Evolutionary conservation across 108 stramenopile genomes (phyloP).

Genomic region (Cyclotella distinguenda): DNA sequence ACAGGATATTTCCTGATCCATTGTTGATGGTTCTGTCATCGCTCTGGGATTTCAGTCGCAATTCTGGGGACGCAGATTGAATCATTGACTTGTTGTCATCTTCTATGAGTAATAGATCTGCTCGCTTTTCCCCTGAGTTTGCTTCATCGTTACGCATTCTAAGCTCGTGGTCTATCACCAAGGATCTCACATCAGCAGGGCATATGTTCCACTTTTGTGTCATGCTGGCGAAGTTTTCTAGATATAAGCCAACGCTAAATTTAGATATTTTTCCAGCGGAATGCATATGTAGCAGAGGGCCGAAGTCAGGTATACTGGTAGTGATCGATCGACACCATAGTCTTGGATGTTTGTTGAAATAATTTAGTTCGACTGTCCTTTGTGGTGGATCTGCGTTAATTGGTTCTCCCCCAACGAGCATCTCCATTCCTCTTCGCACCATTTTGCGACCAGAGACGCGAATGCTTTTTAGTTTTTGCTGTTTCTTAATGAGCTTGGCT

Average conservation of each 20-base stretch:
- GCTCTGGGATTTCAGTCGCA: slow-evolving; percentile 10
- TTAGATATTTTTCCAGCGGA: slow-evolving; percentile 52
- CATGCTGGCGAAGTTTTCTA: slow-evolving; percentile 65
- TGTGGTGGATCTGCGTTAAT: slow-evolving; percentile 88
- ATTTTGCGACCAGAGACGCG: slow-evolving; percentile 52
- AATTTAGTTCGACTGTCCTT: slow-evolving; percentile 61
- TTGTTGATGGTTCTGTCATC: slow-evolving; percentile 27
- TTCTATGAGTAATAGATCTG: slow-evolving; percentile 4
- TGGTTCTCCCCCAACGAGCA: slow-evolving; percentile 84
- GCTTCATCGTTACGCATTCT: slow-evolving; percentile 16
- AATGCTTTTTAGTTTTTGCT: not conserved
- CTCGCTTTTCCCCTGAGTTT: slow-evolving; percentile 6
- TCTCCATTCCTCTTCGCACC: slow-evolving; percentile 87
- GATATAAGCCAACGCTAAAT: slow-evolving; percentile 54
- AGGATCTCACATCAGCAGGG: slow-evolving; percentile 58
- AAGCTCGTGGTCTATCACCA: slow-evolving; percentile 43
- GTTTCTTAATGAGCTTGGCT: slow-evolving; percentile 10
- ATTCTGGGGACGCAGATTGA: slow-evolving; percentile 14
- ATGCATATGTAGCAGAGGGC: slow-evolving; percentile 62
- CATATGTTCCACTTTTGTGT: slow-evolving; percentile 81
- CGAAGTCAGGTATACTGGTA: slow-evolving; percentile 72
- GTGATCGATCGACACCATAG: slow-evolving; percentile 63
- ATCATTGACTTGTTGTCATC: slow-evolving; percentile 25
- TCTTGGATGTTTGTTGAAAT: slow-evolving; percentile 44
- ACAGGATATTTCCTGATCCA: slow-evolving; percentile 24